phyloP scores from a whole-genome alignment of 345 rosid species.

The Excoecaria agallocha region DNA sequence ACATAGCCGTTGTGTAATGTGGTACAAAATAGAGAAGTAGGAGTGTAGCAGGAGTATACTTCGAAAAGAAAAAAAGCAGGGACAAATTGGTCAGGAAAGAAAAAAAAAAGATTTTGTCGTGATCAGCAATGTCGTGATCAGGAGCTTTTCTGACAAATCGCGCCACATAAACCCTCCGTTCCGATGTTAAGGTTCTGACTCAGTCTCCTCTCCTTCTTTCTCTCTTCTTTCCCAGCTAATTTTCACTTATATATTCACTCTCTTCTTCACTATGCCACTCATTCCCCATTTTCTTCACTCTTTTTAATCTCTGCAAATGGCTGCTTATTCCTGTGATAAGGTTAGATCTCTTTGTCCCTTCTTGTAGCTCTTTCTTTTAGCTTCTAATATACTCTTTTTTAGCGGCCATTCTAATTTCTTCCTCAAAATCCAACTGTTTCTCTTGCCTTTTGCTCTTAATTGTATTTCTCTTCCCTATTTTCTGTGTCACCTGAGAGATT shows the following conservation, averaged over 20 bases:
- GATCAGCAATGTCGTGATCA: constrained; percentile 35
- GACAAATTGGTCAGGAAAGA: constrained; percentile 18
- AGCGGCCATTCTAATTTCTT: not conserved
- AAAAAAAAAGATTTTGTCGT: constrained; percentile 14
- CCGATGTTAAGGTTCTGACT: constrained; percentile 5
- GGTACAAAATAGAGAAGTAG: no score
- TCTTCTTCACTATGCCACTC: no score
- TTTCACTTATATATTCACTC: not conserved
- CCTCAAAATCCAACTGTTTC: not conserved
- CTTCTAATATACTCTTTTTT: not conserved
- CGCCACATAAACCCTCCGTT: constrained; percentile 18
- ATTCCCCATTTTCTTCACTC: not conserved
- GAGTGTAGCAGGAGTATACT: no score
- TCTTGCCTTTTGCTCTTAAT: not conserved
- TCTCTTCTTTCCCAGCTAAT: not conserved
- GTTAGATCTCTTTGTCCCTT: constrained; percentile 6
- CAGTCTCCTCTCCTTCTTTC: constrained; percentile 6
- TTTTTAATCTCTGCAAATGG: constrained; percentile 21
- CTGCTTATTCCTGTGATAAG: constrained; percentile 25
- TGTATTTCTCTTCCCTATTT: not conserved
- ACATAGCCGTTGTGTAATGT: no score
- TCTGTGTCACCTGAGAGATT: not conserved
- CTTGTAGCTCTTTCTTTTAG: not conserved
- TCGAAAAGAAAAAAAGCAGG: not conserved
- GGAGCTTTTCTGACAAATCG: constrained; percentile 36